These are phyloP conservation scores for Ramaria sp. DNA, from an alignment of 768 basidiomycete genomes.

Conservation along the genomic window DNA sequence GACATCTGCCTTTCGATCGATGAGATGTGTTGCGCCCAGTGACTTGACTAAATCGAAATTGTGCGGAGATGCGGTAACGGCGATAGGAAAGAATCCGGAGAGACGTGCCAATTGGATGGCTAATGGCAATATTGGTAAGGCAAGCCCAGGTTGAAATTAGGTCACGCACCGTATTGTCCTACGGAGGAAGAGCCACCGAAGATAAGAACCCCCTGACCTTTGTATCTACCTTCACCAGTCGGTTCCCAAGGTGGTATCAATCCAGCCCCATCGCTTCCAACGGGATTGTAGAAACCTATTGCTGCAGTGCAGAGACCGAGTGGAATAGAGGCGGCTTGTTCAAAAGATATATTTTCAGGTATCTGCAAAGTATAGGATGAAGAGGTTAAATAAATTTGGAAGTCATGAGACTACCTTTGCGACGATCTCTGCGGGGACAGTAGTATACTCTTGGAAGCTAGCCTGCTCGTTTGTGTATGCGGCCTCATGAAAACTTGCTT, in stretches of 20 bases:
- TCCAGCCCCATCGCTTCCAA: slow-evolving; percentile 20
- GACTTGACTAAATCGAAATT: slow-evolving; percentile 25
- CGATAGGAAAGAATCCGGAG: slow-evolving; percentile 29
- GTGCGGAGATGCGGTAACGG: slow-evolving; percentile 25
- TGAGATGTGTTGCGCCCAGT: slow-evolving; percentile 25
- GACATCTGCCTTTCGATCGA: slow-evolving; percentile 17
- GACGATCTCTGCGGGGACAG: slow-evolving; percentile 28
- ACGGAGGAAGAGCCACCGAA: slow-evolving; percentile 39
- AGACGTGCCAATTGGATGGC: slow-evolving; percentile 30
- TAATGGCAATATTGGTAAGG: slow-evolving; percentile 6
- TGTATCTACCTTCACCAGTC: slow-evolving; percentile 31
- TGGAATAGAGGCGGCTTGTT: slow-evolving; percentile 39
- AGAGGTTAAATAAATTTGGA: not conserved
- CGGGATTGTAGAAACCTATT: slow-evolving; percentile 34
- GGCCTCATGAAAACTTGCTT: slow-evolving; percentile 18
- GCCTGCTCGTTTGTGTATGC: slow-evolving; percentile 22
- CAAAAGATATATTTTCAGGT: slow-evolving; percentile 35
- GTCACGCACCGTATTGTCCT: slow-evolving; percentile 35
- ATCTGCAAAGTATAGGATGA: slow-evolving; percentile 23
- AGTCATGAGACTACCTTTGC: slow-evolving; percentile 24
- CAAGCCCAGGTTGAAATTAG: not conserved
- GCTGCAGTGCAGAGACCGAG: slow-evolving; percentile 39
- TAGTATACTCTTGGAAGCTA: slow-evolving; percentile 32
- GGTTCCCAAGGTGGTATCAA: slow-evolving; percentile 28
- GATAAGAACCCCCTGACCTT: slow-evolving; percentile 34